phyloP scores from a whole-genome alignment of 2,329 filamentous ascomycete species.

The Arthrobotrys entomopaga region DNA sequence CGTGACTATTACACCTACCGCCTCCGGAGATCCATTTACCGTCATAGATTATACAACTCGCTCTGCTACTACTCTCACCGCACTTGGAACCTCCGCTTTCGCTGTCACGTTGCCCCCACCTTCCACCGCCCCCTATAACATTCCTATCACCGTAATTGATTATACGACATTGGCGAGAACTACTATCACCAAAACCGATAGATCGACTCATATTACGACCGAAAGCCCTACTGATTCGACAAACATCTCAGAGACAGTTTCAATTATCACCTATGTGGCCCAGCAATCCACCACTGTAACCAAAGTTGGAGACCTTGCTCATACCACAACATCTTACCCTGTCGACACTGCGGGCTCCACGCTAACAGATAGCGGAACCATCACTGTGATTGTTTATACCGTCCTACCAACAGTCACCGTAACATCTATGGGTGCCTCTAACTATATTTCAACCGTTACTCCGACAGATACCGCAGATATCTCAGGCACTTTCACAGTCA shows the following conservation, averaged over 20 bases:
- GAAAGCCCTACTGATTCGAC: neutral
- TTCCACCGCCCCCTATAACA: neutral
- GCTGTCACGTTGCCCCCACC: neutral
- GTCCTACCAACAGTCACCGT: neutral
- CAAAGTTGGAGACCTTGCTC: neutral
- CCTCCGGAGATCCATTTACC: neutral
- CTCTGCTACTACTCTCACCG: neutral
- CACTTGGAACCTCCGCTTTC: neutral
- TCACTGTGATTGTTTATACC: neutral
- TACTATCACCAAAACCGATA: neutral
- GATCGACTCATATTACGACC: neutral
- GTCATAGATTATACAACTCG: neutral
- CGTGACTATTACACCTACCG: neutral
- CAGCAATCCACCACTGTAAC: neutral
- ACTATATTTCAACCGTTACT: neutral
- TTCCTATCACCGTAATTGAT: neutral
- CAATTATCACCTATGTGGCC: neutral
- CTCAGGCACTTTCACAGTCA: neutral
- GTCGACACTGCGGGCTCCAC: neutral
- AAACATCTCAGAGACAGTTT: neutral
- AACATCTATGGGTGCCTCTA: neutral
- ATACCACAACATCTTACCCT: neutral
- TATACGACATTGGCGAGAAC: neutral
- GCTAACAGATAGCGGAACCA: neutral
- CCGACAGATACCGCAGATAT: neutral